Base-by-base conservation (phyloP, 73 alveolate species). In the Durusdinium trenchii region DNA sequence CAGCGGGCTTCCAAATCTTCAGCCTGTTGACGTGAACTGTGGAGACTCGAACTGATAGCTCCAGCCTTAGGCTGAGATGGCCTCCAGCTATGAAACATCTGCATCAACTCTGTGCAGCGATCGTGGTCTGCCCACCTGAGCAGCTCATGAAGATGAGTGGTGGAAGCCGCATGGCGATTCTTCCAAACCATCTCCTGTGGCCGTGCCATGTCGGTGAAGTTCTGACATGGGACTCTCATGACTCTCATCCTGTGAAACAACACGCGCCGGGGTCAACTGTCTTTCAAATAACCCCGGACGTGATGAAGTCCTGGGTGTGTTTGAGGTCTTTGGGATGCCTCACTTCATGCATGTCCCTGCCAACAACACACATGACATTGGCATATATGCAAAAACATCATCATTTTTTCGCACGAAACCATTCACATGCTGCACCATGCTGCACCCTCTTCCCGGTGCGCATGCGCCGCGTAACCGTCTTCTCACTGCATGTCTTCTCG, bases 141-240 rank as follows among this genome's bases (percentile, higher is more conserved):
- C 42, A 89, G 43, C 42, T 89, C 96, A 40, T 89, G 96, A 62
- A 89, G 48, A n/a, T 69, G 85, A 6, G 96, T 89, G 43, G 83
- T 89, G 42, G 96, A 89, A 2, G 96, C 86, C 32, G 96, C 96
- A 18, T 89, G 86, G 86, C 96, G 86, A 23, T 89, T 89, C 86
- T 89, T 89, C 96, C 96, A 89, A 3, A 89, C 96, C 96, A 89
- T 89, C 71, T 89, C 96, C 96, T 89, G 71, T 20, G 73, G 18
- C 1, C 1, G 73, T 23, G 30, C 30, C n/a, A 23, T 23, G 30
- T 0, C 3, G 18, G 73, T 60, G 4, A 1, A 32, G 18, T 60
- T n/a, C 23, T 23, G 23, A 57, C 69, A 12, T 57, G 23, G 12
- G 69, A 16, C 12, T 57, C 23, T 57, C 23, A 57, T 57, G 69